phyloP scores from a whole-genome alignment of 352 stramenopile genomes.

The Phytophthora brassicae region DNA sequence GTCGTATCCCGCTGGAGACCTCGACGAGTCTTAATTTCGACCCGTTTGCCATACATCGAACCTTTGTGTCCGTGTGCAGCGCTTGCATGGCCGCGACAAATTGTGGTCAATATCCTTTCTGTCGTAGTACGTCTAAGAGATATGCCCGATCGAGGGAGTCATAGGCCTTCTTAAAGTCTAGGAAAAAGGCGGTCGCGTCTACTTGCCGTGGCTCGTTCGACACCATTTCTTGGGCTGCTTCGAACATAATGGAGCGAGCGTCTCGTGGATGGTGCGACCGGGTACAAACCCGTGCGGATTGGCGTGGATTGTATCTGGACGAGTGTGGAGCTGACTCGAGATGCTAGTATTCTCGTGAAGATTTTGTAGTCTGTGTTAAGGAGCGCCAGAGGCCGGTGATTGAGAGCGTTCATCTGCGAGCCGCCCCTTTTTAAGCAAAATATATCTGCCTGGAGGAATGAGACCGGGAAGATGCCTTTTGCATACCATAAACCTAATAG shows the following conservation, averaged over 20 bases:
- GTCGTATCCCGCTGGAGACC: conserved; percentile 4
- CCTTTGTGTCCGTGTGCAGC: not conserved
- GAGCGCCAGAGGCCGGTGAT: conserved; percentile 1
- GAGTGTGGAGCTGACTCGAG: not conserved
- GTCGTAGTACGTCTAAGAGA: conserved; percentile 1
- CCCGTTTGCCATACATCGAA: conserved; percentile 9
- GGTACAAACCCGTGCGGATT: conserved; percentile 8
- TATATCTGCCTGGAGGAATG: not conserved
- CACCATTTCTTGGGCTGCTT: not conserved
- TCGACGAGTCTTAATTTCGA: not conserved
- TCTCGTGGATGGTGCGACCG: conserved; percentile 1
- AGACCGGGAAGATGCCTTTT: not conserved
- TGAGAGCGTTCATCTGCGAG: not conserved
- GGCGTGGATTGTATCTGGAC: not conserved
- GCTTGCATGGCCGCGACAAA: not conserved
- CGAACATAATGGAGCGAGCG: not conserved
- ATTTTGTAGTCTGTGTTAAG: conserved; percentile 12
- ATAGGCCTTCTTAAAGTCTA: conserved; percentile 15
- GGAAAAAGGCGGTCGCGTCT: too few relatives aligned
- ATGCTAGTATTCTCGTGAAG: conserved; percentile 3
- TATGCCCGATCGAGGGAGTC: conserved; percentile 9
- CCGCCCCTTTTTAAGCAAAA: conserved; percentile 6
- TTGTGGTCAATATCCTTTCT: not conserved
- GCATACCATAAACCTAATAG: not conserved
- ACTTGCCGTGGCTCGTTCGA: not conserved